phyloP scores from a whole-genome alignment of 768 basidiomycete species.

The Serpula lacrymans region DNA sequence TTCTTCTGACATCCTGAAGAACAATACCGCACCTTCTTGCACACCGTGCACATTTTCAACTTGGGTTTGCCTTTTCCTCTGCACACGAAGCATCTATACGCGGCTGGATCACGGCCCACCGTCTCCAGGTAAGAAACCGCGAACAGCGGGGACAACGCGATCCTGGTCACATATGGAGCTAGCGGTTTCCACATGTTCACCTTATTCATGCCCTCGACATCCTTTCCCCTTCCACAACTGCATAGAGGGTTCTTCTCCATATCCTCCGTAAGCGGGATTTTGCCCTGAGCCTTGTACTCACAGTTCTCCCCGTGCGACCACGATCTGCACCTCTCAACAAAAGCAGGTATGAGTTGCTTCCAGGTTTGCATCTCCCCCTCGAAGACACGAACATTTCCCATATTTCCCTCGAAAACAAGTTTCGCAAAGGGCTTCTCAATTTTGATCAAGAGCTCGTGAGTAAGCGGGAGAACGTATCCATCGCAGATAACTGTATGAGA shows the following conservation, averaged over 20 bases:
- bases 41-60: neutral
- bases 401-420: neutral
- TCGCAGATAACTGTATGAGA: constrained; percentile 23
- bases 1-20: constrained; percentile 14
- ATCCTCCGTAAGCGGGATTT: constrained; percentile 20
- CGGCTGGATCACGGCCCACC: constrained; percentile 11
- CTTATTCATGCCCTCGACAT: constrained; percentile 16
- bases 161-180: constrained; percentile 23
- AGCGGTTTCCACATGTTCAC: constrained; percentile 18
- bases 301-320: constrained; percentile 26
- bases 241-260: constrained; percentile 24
- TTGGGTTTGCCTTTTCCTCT: neutral
- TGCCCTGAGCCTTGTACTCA: constrained; percentile 18
- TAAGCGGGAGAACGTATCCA: constrained; percentile 20
- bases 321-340: constrained; percentile 25
- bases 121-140: constrained; percentile 27
- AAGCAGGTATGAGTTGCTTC: constrained; percentile 29
- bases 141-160: constrained; percentile 29
- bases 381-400: neutral
- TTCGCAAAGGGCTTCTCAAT: constrained; percentile 19
- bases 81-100: neutral
- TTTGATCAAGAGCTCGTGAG: constrained; percentile 17
- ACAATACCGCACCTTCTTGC: constrained; percentile 12
- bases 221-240: constrained; percentile 26
- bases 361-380: constrained; percentile 20